Base-by-base conservation (phyloP, 208 protist species). In the Trypanosoma avium region DNA sequence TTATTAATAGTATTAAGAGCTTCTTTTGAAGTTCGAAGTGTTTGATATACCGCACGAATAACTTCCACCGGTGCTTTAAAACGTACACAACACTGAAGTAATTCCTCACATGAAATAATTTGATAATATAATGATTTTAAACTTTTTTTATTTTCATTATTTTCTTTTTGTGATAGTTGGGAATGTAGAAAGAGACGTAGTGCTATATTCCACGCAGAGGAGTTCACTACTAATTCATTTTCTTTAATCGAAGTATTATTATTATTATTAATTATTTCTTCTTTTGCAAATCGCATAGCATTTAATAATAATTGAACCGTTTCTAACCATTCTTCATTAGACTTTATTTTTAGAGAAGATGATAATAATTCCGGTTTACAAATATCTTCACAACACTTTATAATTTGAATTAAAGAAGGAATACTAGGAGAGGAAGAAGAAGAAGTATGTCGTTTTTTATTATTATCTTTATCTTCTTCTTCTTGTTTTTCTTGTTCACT, bases 11-110 rank as follows among this genome's bases (percentile, higher is more conserved):
- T 27, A 33, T 19, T 22, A 43, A 52, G n/a, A n/a, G n/a, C n/a
- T n/a, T n/a, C n/a, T n/a, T n/a, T n/a, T n/a, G n/a, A n/a, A 8
- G 12, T 32, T 35, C 56, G 45, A 7, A 72, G 57, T 30, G 66
- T 65, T 43, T 43, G 26, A 36, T 65, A 72, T 22, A 57, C 57
- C 8, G 50, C 67, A 40, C 59, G 56, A 40, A 17, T 24, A 3
- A 73, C 59, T 47, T 62, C 8, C 26, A 55, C 10, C 45, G 67
- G 67, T 19, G 67, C 67, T n/a, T 43, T 30, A 56, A 56, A 50
- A 15, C 30, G 49, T 21, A 67, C 19, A 54, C 56, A 64, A 54
- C 59, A 73, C 49, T 52, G 50, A 10, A 73, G 29, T 9, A 73
- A 52, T 29, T 21, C 21, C 27, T 36, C 59, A 60, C 59, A 66